Base-by-base conservation (phyloP, 306 rosid genomes). In the Mimosa pudica region DNA sequence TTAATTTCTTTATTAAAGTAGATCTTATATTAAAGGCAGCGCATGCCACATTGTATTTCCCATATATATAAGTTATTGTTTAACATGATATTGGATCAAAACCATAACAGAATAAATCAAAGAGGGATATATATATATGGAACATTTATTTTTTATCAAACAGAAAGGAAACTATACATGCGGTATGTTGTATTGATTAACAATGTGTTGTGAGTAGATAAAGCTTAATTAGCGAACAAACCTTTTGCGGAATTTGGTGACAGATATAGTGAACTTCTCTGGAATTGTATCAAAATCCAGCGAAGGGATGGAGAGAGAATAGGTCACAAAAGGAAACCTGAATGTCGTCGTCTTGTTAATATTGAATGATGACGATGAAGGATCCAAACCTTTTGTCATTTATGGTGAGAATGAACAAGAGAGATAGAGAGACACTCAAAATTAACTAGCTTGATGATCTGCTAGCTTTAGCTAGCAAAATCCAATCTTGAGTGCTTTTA, bases 221-320 rank as follows among this genome's bases (percentile, higher is more conserved):
- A 64, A 12, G 12, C 10, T 64, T 5, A 0, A 18, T 0, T 17
- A 7, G 10, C 13, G 11, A 36, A 71, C 47, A 0, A 70, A 81
- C 97, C 95, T 91, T 89, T 91, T 91, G 61, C 92, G 89, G 60
- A 93, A 93, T 79, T 86, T 93, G 78, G 83, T 87, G 38, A 88
- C 74, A 1, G 89, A 85, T 8, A 87, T 32, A 20, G 86, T 76
- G 77, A 90, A 80, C 78, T 87, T 24, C 73, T 82, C 74, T 0
- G 92, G 90, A 44, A 89, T 71, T 0, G 83, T 87, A 64, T 73
- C 77, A 38, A 83, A 85, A 73, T 87, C 92, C 41, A 10, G 74
- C 57, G 32, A 70, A 2, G 88, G 86, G 0, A 78, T 70, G 51
- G 94, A 89, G 51, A 65, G 70, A 6, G 90, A 77, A 32, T 6